A percentile compares a stretch with the other conserved stretches of the same genome.
Evolutionary conservation across 2,329 filamentous ascomycete genomes (phyloP).

Genomic region (Magnaporthales sp.): DNA sequence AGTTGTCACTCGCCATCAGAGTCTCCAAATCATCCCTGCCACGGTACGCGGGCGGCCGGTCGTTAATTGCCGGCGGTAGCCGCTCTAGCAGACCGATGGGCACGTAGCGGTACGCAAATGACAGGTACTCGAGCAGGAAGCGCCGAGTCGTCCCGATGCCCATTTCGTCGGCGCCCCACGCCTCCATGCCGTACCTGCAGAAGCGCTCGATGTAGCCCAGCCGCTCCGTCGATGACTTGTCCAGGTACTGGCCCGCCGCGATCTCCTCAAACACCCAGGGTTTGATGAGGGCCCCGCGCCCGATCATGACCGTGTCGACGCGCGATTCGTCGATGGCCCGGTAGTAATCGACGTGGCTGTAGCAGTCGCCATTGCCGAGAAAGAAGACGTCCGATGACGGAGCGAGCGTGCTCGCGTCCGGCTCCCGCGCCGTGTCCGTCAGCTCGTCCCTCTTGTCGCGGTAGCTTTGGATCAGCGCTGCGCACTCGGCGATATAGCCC

Average conservation of each 20-base stretch:
- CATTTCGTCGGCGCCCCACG: constrained; percentile 93
- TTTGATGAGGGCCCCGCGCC: constrained; percentile 91
- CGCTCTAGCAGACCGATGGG: constrained; percentile 82
- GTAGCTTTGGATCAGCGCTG: constrained; percentile 72
- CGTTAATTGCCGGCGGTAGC: constrained; percentile 80
- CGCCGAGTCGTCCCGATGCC: constrained; percentile 84
- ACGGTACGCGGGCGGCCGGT: constrained; percentile 74
- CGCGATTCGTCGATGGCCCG: constrained; percentile 65
- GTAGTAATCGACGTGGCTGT: constrained; percentile 83
- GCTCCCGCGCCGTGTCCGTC: constrained; percentile 68
- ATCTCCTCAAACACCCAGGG: constrained; percentile 99
- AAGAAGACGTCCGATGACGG: constrained; percentile 70
- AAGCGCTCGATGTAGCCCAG: constrained; percentile 83
- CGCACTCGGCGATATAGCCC: constrained; percentile 86
- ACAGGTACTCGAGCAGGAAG: constrained; percentile 92
- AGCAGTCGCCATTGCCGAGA: constrained; percentile 93
- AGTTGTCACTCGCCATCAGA: constrained; percentile 82
- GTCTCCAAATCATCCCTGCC: constrained; percentile 90
- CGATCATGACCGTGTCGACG: constrained; percentile 95
- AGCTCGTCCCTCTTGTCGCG: constrained; percentile 58
- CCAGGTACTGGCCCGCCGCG: constrained; percentile 80
- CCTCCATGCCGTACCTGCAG: constrained; percentile 79
- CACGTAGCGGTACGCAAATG: constrained; percentile 87
- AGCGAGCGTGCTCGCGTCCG: constrained; percentile 65
- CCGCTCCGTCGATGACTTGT: constrained; percentile 86